Base-by-base conservation (phyloP, 169 alveolate species). In the Miamiensis avidus region DNA sequence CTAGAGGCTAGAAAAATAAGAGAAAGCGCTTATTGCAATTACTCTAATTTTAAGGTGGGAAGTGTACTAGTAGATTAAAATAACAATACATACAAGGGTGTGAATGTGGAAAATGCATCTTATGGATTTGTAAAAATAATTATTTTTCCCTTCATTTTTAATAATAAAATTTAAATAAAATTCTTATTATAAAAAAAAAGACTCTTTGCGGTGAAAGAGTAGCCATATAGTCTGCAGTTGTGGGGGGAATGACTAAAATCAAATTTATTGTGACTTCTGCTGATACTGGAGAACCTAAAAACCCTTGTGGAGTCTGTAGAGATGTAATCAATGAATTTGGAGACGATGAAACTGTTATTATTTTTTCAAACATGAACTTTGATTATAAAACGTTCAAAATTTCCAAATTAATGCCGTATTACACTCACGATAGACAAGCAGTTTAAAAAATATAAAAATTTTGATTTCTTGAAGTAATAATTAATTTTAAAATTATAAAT, bases 21-120 rank as follows among this genome's bases (percentile, higher is more conserved):
- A 65, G 84, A 79, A 79, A 79, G 34, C 64, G 84, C 84, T n/a
- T 64, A 79, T 65, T 79, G 84, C 31, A 32, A 74, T 64, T 79
- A 64, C 31, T 79, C 84, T n/a, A 33, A 65, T 30, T 64, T 79
- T 79, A 34, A 31, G 64, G 84, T 79, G 64, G 76, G 84, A n/a
- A 64, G 84, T 69, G 64, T 75, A 25, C 64, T 64, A 27, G 31
- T 79, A 26, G 30, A 32, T 1, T 30, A 79, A 79, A 79, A 79
- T 30, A 34, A 34, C 1, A 79, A 79, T 30, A 16, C 31, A 29
- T 79, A 79, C 29, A 34, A 73, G 25, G 76, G 84, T 34, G 64
- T 73, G 26, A 79, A 79, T 28, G 76, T 79, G 11, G 84, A 79
- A 65, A 79, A 79, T 79, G 84, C 84, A 28, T 29, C 76, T 29